Evolutionary conservation across 768 basidiomycete species (phyloP).

Genomic region (Tricholoma furcatifolium): DNA sequence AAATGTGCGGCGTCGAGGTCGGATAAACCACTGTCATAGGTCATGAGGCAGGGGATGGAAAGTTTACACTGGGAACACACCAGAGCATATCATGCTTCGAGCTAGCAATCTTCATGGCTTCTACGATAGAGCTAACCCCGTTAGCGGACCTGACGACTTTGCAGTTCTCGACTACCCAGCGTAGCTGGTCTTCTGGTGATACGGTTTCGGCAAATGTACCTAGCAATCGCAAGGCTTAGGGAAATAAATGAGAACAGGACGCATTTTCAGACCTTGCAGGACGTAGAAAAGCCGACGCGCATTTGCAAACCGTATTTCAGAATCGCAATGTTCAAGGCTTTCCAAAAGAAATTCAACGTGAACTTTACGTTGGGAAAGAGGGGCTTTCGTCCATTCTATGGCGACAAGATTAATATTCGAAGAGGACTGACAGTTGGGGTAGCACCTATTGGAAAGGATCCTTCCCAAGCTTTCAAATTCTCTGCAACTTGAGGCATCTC

Average conservation of each 20-base stretch:
- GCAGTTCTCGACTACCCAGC: slow-evolving; percentile 95
- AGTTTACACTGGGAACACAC: slow-evolving; percentile 31
- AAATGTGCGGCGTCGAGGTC: slow-evolving; percentile 74
- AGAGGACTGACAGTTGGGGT: slow-evolving; percentile 8
- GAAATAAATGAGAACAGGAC: slow-evolving; percentile 1
- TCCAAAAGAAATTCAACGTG: slow-evolving; percentile 83
- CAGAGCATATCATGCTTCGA: slow-evolving; percentile 84
- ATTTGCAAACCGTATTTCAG: slow-evolving; percentile 82
- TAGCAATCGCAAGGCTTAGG: slow-evolving; percentile 24
- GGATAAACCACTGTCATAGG: slow-evolving; percentile 58
- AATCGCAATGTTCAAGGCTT: slow-evolving; percentile 82
- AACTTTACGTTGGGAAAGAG: slow-evolving; percentile 58
- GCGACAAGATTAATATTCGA: background rate
- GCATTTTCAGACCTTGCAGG: slow-evolving; percentile 68
- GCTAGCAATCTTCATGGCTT: slow-evolving; percentile 88
- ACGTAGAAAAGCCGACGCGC: slow-evolving; percentile 88
- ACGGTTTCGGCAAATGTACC: slow-evolving; percentile 90
- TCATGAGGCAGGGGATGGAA: slow-evolving; percentile 5
- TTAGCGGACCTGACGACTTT: slow-evolving; percentile 82
- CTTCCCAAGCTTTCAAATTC: slow-evolving; percentile 86
- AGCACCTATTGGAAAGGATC: slow-evolving; percentile 77
- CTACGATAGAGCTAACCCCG: slow-evolving; percentile 78
- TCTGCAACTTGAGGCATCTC: slow-evolving; percentile 91
- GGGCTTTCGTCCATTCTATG: slow-evolving; percentile 75
- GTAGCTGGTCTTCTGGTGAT: slow-evolving; percentile 91